These are phyloP conservation scores for Aspergillus proliferans DNA, from an alignment of 2,329 filamentous ascomycete species.

Conservation along the genomic window DNA sequence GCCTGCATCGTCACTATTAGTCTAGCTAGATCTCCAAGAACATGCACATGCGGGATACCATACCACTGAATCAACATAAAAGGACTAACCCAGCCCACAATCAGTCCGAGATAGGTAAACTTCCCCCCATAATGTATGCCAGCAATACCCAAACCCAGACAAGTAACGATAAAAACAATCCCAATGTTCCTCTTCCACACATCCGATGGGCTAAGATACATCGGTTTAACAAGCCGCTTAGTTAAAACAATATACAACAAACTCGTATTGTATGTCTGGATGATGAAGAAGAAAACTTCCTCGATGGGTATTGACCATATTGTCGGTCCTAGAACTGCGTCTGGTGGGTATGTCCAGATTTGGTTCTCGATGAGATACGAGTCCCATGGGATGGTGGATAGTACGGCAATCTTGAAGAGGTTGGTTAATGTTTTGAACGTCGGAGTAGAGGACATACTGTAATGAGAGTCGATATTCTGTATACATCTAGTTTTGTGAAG, in stretches of 20 bases:
- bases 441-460: conserved; percentile 26
- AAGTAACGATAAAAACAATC: too few species aligned
- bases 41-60: background rate
- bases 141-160: conserved; percentile 27
- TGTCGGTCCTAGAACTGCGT: conserved; percentile 58
- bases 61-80: conserved; percentile 59
- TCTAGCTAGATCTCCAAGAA: background rate
- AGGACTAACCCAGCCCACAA: conserved; percentile 62
- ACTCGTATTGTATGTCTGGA: conserved; percentile 62
- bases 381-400: conserved; percentile 68
- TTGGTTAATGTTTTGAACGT: too few species aligned
- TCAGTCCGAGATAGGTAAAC: conserved; percentile 61
- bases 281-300: conserved; percentile 70
- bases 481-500: conserved; percentile 55
- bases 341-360: conserved; percentile 65
- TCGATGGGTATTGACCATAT: conserved; percentile 62
- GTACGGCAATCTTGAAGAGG: conserved; percentile 50
- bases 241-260: conserved; percentile 62
- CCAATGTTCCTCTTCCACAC: too few species aligned
- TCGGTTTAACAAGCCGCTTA: conserved; percentile 55
- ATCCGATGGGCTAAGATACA: conserved; percentile 25
- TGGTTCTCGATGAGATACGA: conserved; percentile 63
- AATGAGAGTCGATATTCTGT: conserved; percentile 57
- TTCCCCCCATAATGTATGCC: conserved; percentile 40
- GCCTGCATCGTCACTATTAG: conserved; percentile 30